Percentiles rank a stretch among this genome's conserved stretches.
Conservation (phyloP, 1,284 basidiomycete genomes). For the Laetiporus sulphureus region DNA sequence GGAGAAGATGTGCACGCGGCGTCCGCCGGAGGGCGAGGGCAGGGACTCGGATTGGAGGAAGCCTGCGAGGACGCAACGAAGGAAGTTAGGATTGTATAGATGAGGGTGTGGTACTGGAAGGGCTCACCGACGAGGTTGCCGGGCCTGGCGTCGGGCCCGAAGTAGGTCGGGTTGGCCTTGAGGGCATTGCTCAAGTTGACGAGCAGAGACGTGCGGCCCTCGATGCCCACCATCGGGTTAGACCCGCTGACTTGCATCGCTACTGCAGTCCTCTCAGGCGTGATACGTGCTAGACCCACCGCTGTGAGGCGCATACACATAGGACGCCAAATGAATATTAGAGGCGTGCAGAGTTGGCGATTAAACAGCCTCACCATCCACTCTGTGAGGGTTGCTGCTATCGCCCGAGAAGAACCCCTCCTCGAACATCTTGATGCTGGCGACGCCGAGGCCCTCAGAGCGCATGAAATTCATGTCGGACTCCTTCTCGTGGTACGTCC, state of each 20-base stretch:
- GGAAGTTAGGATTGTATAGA: not conserved
- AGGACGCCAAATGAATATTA: no score
- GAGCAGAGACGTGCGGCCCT: conserved; percentile 79
- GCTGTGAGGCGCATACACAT: no score
- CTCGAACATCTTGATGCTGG: conserved; percentile 86
- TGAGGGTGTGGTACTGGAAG: not conserved
- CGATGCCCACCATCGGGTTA: conserved; percentile 89
- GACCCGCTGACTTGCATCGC: conserved; percentile 76
- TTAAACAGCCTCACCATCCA: conserved; percentile 60
- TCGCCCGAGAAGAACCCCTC: conserved; percentile 78
- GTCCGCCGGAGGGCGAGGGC: conserved; percentile 29
- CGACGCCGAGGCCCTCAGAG: conserved; percentile 91
- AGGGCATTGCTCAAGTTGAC: conserved; percentile 70
- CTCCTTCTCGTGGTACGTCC: conserved; percentile 68
- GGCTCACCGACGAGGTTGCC: conserved; percentile 74
- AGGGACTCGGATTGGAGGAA: conserved; percentile 59
- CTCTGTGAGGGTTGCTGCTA: conserved; percentile 55
- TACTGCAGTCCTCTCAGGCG: conserved; percentile 50
- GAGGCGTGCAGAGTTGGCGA: not conserved
- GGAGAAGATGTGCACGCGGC: conserved; percentile 53
- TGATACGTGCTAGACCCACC: conserved; percentile 62
- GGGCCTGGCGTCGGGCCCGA: conserved; percentile 67
- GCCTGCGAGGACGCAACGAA: conserved; percentile 35
- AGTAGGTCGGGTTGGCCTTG: conserved; percentile 54
- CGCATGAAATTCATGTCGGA: conserved; percentile 60